A percentile compares a stretch with the other conserved stretches of the same genome.
These are phyloP conservation scores for Earliella scabrosa DNA, from an alignment of 1,284 basidiomycete genomes.

Conservation along the genomic window DNA sequence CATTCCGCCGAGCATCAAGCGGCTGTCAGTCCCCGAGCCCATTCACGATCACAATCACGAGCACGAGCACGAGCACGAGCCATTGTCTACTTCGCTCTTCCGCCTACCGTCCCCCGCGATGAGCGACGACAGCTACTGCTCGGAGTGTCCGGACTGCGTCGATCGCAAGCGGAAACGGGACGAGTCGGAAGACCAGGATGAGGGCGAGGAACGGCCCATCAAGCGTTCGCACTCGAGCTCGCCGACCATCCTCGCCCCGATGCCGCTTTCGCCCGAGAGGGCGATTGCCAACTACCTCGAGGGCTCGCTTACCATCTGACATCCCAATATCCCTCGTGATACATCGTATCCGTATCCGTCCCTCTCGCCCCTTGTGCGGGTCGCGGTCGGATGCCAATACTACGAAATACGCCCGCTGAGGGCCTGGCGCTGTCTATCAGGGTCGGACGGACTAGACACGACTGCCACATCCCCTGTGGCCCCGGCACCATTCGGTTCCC, in stretches of 20 bases:
- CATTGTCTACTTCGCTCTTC: conserved; percentile 24
- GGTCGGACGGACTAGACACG: no score
- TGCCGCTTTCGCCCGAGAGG: conserved; percentile 11
- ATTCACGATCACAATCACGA: not conserved
- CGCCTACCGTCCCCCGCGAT: conserved; percentile 30
- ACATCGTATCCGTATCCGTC: no score
- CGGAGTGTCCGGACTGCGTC: conserved; percentile 35
- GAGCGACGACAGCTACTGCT: conserved; percentile 35
- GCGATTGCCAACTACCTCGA: conserved; percentile 18
- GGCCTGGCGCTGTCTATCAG: no score
- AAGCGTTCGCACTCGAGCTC: conserved; percentile 28
- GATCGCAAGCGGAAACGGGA: conserved; percentile 29
- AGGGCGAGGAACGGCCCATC: conserved; percentile 18
- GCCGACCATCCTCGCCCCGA: conserved; percentile 7
- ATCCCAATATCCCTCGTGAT: not conserved
- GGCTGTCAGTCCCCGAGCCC: not conserved
- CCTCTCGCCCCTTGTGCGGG: no score
- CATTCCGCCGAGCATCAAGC: conserved; percentile 16
- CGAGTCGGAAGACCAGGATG: conserved; percentile 12
- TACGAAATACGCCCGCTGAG: no score
- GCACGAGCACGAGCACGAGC: not conserved
- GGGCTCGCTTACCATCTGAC: conserved; percentile 20
- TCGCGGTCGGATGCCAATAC: no score
- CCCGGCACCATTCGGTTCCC: no score
- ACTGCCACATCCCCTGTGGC: no score